Evolutionary conservation across 1,139 yeast genomes (phyloP), one percentile per base, ranked within the genome.

Genomic region (Debaryomyces sp.): DNA sequence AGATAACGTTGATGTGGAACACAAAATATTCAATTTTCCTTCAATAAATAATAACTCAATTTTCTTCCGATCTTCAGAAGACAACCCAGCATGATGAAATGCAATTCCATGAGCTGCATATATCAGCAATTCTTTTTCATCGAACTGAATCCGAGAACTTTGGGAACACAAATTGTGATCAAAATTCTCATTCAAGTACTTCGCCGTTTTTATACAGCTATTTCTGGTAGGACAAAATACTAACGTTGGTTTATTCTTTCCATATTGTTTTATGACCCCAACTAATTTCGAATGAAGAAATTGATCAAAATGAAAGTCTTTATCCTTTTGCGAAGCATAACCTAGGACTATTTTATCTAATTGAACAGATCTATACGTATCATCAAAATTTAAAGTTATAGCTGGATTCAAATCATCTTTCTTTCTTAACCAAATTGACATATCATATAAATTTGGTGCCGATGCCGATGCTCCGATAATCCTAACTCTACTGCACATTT

Each of bases 1-100:
- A 0, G 87, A 84, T 50, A 82, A 63, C 0, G 86, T 82, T 0
- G 86, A 80, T 0, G 87, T 82, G 1, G 81, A 80, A 45, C 85
- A 81, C 27, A 83, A 55, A 4, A 78, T 63, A 46, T 64, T 67
- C 12, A 80, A 59, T 1, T 61, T 58, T 0, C 84, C 84, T 13
- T 59, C 61, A 1, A 73, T 61, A 50, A 81, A 82, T 10, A 66
- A 62, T 17, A 61, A 60, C 54, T 83, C 87, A 15, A 81, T 71
- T 3, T 62, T 54, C 13, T 54, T 57, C 40, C 87, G 63, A 55
- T 82, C 87, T 1, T 60, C 63, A 41, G 62, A 53, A 2, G 75
- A 62, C 40, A 83, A 62, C 0, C 87, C 87, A 1, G 87, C 87
- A 62, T 83, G 85, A 54, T 83, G 87, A 50, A 68, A 80, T 0